These are phyloP conservation scores for Boletus coccyginus DNA, from an alignment of 768 basidiomycete genomes.

Conservation along the genomic window DNA sequence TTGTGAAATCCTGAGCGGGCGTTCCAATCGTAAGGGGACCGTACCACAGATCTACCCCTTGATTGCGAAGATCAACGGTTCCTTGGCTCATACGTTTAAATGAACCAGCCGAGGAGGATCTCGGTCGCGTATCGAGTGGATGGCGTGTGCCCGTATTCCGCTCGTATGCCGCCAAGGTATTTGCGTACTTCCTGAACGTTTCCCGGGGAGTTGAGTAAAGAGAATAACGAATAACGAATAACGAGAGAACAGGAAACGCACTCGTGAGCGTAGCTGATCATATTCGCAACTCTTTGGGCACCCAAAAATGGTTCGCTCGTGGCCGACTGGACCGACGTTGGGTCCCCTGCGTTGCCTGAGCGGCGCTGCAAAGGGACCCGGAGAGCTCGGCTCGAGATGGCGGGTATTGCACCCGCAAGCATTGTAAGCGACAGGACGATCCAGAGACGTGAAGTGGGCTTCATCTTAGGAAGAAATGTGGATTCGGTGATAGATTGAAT, in stretches of 20 bases:
- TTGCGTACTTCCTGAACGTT: slow-evolving; percentile 37
- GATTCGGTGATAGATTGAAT: neutral
- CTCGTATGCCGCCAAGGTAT: slow-evolving; percentile 41
- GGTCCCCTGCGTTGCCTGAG: neutral
- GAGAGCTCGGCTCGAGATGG: neutral
- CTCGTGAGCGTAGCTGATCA: slow-evolving; percentile 5
- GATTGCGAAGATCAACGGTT: slow-evolving; percentile 27
- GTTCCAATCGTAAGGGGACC: slow-evolving; percentile 45
- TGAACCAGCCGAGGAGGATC: neutral
- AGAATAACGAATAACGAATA: neutral
- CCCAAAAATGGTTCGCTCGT: neutral
- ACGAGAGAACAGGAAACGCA: neutral
- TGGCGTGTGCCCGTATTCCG: slow-evolving; percentile 42
- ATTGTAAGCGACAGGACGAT: neutral
- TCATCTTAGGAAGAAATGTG: slow-evolving; percentile 7
- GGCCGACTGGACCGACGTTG: neutral
- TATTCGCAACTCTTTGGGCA: neutral
- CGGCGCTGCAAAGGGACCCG: slow-evolving; percentile 10
- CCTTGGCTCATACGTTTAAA: slow-evolving; percentile 18
- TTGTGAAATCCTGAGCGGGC: slow-evolving; percentile 38
- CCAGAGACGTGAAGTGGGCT: neutral
- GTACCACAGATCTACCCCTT: slow-evolving; percentile 35
- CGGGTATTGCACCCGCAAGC: slow-evolving; percentile 6
- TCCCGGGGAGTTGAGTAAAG: neutral
- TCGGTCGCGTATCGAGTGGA: slow-evolving; percentile 16